Conservation (phyloP, 345 rosid species). For the Nasturtium officinale region DNA sequence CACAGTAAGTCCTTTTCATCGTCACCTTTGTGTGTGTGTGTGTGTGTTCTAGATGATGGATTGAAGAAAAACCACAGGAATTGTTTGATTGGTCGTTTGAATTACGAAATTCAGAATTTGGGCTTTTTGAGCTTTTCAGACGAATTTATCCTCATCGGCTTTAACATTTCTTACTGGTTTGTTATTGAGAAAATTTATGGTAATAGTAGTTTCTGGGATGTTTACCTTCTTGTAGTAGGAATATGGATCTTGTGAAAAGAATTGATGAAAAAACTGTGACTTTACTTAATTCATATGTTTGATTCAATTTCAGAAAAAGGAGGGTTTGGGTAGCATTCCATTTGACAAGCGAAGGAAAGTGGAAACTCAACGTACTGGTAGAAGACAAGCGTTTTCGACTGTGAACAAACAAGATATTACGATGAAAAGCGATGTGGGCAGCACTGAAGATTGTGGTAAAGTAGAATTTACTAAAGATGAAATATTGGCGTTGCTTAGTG, state of each 20-base stretch:
- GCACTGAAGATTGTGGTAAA: conserved; percentile 48
- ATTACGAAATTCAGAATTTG: not conserved
- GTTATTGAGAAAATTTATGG: conserved; percentile 11
- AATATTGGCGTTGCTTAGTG: conserved; percentile 69
- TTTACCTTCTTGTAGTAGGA: not conserved
- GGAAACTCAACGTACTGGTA: conserved; percentile 44
- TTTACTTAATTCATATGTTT: conserved; percentile 1
- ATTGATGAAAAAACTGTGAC: not conserved
- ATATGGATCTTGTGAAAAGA: not conserved
- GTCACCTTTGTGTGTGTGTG: not conserved
- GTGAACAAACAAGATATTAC: conserved; percentile 59
- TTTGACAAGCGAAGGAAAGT: conserved; percentile 72
- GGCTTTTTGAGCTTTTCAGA: not conserved
- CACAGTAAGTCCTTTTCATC: conserved; percentile 44
- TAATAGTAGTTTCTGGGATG: not conserved
- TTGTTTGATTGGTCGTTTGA: not conserved
- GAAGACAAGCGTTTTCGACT: conserved; percentile 56
- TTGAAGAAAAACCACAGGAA: not conserved
- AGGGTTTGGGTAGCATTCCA: conserved; percentile 48
- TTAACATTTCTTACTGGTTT: not conserved
- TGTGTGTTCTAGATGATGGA: not conserved
- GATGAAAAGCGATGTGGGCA: conserved; percentile 41
- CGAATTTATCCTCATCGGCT: not conserved
- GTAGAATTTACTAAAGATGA: conserved; percentile 71
- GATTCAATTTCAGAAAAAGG: conserved; percentile 52